These are phyloP conservation scores for Fusarium annulatum DNA, from an alignment of 2,329 filamentous ascomycete genomes.

Conservation along the genomic window DNA sequence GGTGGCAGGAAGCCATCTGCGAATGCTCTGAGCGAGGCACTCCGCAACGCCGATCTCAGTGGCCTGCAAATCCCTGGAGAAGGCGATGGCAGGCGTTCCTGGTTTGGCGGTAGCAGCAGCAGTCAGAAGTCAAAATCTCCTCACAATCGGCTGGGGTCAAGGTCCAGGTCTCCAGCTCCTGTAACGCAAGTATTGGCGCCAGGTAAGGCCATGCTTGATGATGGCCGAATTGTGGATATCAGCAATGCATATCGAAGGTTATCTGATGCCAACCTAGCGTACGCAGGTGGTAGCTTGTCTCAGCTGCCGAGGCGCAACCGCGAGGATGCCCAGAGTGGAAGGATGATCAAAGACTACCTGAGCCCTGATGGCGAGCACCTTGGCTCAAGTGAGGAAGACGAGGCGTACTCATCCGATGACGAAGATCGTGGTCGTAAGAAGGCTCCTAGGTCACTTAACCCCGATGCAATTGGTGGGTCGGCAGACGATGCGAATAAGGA, in stretches of 20 bases:
- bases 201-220: conserved; percentile 63
- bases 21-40: conserved; percentile 62
- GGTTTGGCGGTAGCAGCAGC: conserved; percentile 51
- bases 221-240: conserved; percentile 73
- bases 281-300: conserved; percentile 71
- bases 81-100: conserved; percentile 55
- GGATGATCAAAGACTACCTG: conserved; percentile 75
- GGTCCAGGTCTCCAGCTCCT: conserved; percentile 51
- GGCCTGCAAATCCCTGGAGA: conserved; percentile 62
- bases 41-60: conserved; percentile 63
- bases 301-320: conserved; percentile 68
- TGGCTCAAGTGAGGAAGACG: conserved; percentile 78
- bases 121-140: conserved; percentile 64
- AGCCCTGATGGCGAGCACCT: conserved; percentile 74
- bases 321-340: conserved; percentile 58
- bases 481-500: conserved; percentile 53
- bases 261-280: conserved; percentile 76
- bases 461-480: conserved; percentile 51
- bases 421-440: conserved; percentile 73
- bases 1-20: conserved; percentile 52
- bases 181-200: conserved; percentile 44
- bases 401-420: conserved; percentile 71
- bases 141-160: conserved; percentile 57
- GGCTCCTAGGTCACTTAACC: conserved; percentile 59
- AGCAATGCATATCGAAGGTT: conserved; percentile 76